Percentiles rank a stretch among this genome's conserved stretches.
Conservation (phyloP, 257 asterid genomes). For the Salvia splendens region DNA sequence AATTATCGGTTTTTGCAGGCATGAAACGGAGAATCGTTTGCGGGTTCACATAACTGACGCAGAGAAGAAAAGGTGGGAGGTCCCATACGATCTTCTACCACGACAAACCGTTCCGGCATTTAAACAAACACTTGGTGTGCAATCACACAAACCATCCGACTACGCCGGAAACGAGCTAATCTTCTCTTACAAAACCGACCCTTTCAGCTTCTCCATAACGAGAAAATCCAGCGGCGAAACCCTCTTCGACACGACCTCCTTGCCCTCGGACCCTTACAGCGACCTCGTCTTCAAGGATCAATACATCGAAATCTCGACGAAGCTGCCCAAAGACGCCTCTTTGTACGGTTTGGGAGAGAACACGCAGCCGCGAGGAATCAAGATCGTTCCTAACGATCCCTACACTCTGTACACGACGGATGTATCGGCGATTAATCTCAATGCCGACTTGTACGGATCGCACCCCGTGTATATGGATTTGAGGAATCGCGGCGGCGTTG, state of each 20-base stretch:
- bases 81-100: slow-evolving; percentile 66
- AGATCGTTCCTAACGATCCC: slow-evolving; percentile 66
- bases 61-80: slow-evolving; percentile 78
- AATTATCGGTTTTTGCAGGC: slow-evolving; percentile 57
- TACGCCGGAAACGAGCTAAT: slow-evolving; percentile 51
- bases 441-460: slow-evolving; percentile 74
- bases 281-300: slow-evolving; percentile 76
- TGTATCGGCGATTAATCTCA: slow-evolving; percentile 68
- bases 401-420: slow-evolving; percentile 71
- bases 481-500: slow-evolving; percentile 52
- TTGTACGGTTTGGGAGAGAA: slow-evolving; percentile 80
- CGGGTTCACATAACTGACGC: slow-evolving; percentile 83
- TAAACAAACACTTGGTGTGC: slow-evolving; percentile 37
- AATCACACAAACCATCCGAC: slow-evolving; percentile 38
- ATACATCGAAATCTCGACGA: slow-evolving; percentile 75
- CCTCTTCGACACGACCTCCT: slow-evolving; percentile 59
- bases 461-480: slow-evolving; percentile 87
- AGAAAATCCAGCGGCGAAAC: slow-evolving; percentile 68
- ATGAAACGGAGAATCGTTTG: slow-evolving; percentile 61
- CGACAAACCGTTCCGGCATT: slow-evolving; percentile 50
- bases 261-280: slow-evolving; percentile 51
- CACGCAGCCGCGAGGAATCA: slow-evolving; percentile 76
- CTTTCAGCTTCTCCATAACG: slow-evolving; percentile 60
- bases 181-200: slow-evolving; percentile 61
- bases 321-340: slow-evolving; percentile 65